Evolutionary conservation across 2,329 filamentous ascomycete genomes (phyloP), one percentile per base, ranked within the genome.

Genomic region (Diatrype stigma): DNA sequence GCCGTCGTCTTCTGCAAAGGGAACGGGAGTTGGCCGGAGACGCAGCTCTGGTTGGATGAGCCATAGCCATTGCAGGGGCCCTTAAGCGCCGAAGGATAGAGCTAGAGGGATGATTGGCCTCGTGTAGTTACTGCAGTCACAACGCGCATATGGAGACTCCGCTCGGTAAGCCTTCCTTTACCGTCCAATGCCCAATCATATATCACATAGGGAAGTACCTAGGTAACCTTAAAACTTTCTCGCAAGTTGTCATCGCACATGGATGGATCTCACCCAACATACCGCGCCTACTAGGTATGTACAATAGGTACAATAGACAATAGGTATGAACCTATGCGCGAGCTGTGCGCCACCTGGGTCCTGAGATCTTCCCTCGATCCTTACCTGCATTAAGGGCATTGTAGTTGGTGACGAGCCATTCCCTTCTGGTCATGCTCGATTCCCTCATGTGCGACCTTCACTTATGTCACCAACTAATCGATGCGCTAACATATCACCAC

Each of bases 21-120:
- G 37, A 34, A 56, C 57, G 52, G 58, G 51, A 51, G 54, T 57
- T 51, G 49, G 56, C 54, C 42, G 53, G 49, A 48, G 51, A 54
- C 52, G 48, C 47, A 35, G 42, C 52, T 57, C 61, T 67, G 65
- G 64, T 67, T 67, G 65, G 65, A 60, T 49, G 52, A 54, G 42
- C 55, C 54, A 56, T 54, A 44, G 54, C 48, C 55, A 51, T 51
- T 60, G 54, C 63, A 62, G 61, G 62, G 61, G 57, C 47, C 11
- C 50, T 59, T 65, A 65, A 65, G 63, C 63, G 63, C 63, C 62
- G 60, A 60, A 51, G 51, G 51, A 49, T 51, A 46, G 56, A 58
- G 46, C 45, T 38, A 42, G 34, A 48, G 47, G 53, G 50, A 45
- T 65, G 63, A 65, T 65, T 64, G 62, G 63, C 46, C 50, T 52